These are phyloP conservation scores for Chlamydomonas reinhardtii DNA, from an alignment of 163 green algal species.

Conservation along the genomic window DNA sequence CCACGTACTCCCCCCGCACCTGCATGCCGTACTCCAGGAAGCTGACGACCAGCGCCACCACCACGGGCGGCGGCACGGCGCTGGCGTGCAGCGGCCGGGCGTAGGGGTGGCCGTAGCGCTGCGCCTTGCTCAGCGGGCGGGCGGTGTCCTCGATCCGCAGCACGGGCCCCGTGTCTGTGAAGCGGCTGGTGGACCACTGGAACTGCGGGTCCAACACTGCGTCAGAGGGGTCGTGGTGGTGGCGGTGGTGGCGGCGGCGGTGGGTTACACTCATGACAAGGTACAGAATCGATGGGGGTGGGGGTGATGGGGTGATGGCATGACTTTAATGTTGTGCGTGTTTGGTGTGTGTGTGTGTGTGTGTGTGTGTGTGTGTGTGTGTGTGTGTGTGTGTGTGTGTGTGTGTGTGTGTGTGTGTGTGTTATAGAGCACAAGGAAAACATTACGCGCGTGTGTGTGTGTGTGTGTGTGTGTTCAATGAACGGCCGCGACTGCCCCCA, in stretches of 20 bases:
- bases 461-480: no score
- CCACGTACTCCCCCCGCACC: neutral
- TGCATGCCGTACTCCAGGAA: constrained; percentile 72
- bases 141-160: constrained; percentile 65
- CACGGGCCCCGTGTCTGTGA: constrained; percentile 71
- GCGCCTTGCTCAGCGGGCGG: constrained; percentile 30
- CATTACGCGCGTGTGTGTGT: no score
- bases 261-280: no score
- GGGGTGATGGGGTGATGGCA: no score
- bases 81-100: constrained; percentile 65
- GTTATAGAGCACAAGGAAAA: no score
- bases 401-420: no score
- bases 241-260: neutral
- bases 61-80: constrained; percentile 52
- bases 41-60: constrained; percentile 68
- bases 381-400: no score
- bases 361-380: no score
- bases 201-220: constrained; percentile 33
- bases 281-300: no score
- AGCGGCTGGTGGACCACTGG: constrained; percentile 45
- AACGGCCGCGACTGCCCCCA: no score
- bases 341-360: no score
- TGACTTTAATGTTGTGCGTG: no score
- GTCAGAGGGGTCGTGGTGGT: neutral
- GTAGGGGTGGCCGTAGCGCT: constrained; percentile 73